Conservation (phyloP, 75 land plant genomes). For the Azolla pinnata region DNA sequence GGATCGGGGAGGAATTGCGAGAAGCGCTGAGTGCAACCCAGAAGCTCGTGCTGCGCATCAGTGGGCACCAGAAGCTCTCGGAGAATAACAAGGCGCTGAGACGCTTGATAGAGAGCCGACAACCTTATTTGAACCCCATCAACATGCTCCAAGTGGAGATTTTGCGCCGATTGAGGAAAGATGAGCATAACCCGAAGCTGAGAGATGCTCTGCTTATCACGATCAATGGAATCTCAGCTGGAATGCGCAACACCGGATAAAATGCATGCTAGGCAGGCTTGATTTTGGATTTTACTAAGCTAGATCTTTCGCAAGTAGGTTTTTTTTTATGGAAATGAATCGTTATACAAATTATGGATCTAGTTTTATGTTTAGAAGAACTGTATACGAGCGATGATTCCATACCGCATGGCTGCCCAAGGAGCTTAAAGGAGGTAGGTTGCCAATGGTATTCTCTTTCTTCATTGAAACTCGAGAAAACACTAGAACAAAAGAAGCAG, state of each 20-base stretch:
- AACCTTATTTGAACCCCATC: slow-evolving; percentile 74
- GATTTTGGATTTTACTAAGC: too few relatives aligned
- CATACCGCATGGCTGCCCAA: too few relatives aligned
- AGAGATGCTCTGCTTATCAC: slow-evolving; percentile 88
- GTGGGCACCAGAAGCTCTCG: slow-evolving; percentile 77
- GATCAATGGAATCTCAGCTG: slow-evolving; percentile 91
- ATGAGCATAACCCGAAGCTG: slow-evolving; percentile 61
- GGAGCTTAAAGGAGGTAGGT: too few relatives aligned
- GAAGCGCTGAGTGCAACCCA: slow-evolving; percentile 44
- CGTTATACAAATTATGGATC: too few relatives aligned
- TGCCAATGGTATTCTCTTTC: too few relatives aligned
- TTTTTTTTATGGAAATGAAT: too few relatives aligned
- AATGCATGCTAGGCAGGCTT: too few relatives aligned
- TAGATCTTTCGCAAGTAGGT: too few relatives aligned
- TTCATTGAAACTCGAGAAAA: too few relatives aligned
- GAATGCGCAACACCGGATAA: slow-evolving; percentile 95
- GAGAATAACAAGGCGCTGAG: slow-evolving; percentile 77
- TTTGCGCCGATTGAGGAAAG: slow-evolving; percentile 55
- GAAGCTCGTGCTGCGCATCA: slow-evolving; percentile 58
- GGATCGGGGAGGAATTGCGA: slow-evolving; percentile 61
- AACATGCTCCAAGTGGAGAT: slow-evolving; percentile 92
- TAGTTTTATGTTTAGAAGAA: too few relatives aligned
- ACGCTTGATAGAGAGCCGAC: slow-evolving; percentile 75
- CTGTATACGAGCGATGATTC: too few relatives aligned
- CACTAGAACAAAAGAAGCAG: too few relatives aligned